A percentile compares a stretch with the other conserved stretches of the same genome.
Conservation (phyloP, 2,329 filamentous ascomycete genomes). For the Didymella glomerata region DNA sequence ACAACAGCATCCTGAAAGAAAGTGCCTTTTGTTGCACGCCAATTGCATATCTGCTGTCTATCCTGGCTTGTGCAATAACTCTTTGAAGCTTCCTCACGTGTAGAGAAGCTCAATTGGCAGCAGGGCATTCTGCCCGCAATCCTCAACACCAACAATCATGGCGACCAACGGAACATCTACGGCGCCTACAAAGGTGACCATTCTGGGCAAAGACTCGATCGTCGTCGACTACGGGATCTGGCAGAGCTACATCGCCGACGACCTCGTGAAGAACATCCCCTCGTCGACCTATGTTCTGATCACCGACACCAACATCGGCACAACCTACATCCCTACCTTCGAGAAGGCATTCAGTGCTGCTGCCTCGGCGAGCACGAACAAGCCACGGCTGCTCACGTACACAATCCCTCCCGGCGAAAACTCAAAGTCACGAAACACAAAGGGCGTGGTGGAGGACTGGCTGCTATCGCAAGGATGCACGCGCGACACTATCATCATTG, state of each 20-base stretch:
- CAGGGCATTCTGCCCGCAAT: conserved; percentile 18
- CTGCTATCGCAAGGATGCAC: conserved; percentile 92
- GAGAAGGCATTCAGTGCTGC: conserved; percentile 68
- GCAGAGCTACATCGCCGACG: conserved; percentile 79
- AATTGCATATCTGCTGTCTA: conserved; percentile 6
- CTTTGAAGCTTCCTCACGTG: neutral
- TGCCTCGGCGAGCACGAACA: conserved; percentile 42
- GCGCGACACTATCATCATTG: conserved; percentile 92
- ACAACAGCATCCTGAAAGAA: conserved; percentile 8
- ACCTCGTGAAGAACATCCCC: conserved; percentile 77
- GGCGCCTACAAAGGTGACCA: conserved; percentile 71
- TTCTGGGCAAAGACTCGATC: conserved; percentile 89
- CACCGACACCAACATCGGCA: conserved; percentile 90
- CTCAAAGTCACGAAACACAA: conserved; percentile 91
- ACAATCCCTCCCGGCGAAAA: conserved; percentile 92
- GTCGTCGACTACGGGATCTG: conserved; percentile 91
- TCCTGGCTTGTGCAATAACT: neutral
- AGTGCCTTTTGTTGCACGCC: conserved; percentile 2
- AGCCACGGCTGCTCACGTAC: conserved; percentile 80
- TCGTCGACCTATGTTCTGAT: conserved; percentile 96
- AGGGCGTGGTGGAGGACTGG: conserved; percentile 97
- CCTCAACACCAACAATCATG: conserved; percentile 33
- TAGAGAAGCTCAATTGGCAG: conserved; percentile 11
- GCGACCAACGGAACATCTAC: conserved; percentile 39
- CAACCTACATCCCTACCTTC: conserved; percentile 83